Percentiles rank a stretch among this genome's conserved stretches.
phyloP scores from a whole-genome alignment of 352 stramenopile species.

The Discostella stelligera region DNA sequence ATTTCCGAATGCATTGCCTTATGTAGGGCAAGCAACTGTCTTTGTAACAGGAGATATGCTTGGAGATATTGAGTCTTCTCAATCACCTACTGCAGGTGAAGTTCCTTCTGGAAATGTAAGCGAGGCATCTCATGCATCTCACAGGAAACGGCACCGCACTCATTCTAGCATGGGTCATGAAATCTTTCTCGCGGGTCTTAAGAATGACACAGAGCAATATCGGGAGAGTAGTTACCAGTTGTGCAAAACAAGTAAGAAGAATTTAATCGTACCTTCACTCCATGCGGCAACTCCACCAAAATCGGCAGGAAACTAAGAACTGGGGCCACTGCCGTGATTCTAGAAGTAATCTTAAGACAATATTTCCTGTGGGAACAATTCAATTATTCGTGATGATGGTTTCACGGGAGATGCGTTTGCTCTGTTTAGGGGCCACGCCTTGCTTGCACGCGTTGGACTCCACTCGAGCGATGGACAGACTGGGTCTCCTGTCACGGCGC shows the following conservation, averaged over 20 bases:
- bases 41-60: conserved; percentile 21
- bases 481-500: too few species aligned
- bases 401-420: too few species aligned
- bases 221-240: conserved; percentile 47
- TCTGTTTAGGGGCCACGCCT: too few species aligned
- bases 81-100: neutral
- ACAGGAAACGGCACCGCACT: neutral
- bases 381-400: neutral
- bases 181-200: conserved; percentile 28
- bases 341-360: neutral
- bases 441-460: too few species aligned
- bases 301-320: conserved; percentile 1
- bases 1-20: conserved; percentile 48
- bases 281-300: conserved; percentile 4
- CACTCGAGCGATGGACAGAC: too few species aligned
- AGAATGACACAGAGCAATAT: conserved; percentile 13
- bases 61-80: conserved; percentile 15
- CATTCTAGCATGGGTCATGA: conserved; percentile 37
- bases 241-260: conserved; percentile 3
- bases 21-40: conserved; percentile 16
- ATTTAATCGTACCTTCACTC: neutral
- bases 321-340: neutral
- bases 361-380: neutral
- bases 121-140: conserved; percentile 29
- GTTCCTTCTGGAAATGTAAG: conserved; percentile 25